Percentiles rank a stretch among this genome's conserved stretches.
Conservation (phyloP, 2,329 filamentous ascomycete species). For the Cordyceps fumosorosea region DNA sequence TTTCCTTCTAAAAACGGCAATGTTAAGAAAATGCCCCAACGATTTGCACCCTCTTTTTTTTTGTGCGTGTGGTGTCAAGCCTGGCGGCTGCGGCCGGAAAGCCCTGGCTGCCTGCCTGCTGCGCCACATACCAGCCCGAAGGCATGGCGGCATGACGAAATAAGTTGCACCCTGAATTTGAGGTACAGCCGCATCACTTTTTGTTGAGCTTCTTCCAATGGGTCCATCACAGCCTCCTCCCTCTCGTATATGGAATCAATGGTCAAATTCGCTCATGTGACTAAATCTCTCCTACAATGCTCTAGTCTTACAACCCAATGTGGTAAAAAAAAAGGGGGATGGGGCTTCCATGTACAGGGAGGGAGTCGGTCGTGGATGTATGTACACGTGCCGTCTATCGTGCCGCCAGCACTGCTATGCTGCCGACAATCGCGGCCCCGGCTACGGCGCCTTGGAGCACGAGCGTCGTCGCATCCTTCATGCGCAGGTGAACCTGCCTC, state of each 20-base stretch:
- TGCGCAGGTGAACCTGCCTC: conserved; percentile 53
- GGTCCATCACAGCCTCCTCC: neutral
- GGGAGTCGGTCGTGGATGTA: neutral
- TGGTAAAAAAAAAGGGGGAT: neutral
- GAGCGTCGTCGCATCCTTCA: conserved; percentile 64
- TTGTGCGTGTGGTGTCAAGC: neutral
- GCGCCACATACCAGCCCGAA: neutral
- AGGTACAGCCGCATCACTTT: neutral
- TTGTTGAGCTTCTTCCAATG: neutral
- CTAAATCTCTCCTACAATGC: conserved; percentile 2
- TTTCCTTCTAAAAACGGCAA: neutral
- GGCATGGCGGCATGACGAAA: neutral
- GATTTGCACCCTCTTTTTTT: neutral
- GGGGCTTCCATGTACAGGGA: conserved; percentile 2
- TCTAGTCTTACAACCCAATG: conserved; percentile 5
- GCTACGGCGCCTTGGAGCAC: conserved; percentile 60
- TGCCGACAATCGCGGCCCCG: conserved; percentile 55
- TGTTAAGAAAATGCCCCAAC: neutral
- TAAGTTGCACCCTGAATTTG: neutral
- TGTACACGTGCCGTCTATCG: conserved; percentile 17
- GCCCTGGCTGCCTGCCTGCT: neutral
- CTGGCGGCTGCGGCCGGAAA: too few species aligned
- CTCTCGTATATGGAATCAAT: neutral
- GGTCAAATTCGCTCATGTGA: conserved; percentile 4
- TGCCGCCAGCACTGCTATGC: conserved; percentile 44